Evolutionary conservation across 2,329 filamentous ascomycete genomes (phyloP), one percentile per base, ranked within the genome.

Genomic region (Aureobasidium uvarum): DNA sequence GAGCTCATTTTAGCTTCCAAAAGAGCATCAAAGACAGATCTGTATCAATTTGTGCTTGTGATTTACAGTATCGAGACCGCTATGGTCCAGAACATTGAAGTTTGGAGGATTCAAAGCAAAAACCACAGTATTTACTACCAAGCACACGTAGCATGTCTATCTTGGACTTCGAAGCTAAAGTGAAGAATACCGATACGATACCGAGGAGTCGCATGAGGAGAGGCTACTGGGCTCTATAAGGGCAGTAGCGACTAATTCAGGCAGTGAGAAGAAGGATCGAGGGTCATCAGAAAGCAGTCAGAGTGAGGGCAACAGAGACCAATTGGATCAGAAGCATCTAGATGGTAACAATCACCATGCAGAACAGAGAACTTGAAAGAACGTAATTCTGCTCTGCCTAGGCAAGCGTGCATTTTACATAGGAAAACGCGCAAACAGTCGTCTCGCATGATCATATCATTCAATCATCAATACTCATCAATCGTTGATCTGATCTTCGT

Each of bases 391-490:
- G 23, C 14, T 51, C 25, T 51, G n/a, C 48, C 16, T 33, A 31
- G 25, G 25, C 28, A 23, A 23, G 20, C 6, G 31, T 16, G 31
- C 48, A 5, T n/a, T 51, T 16, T 51, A 28, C 48, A n/a, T 11
- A 51, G 25, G 7, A 7, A 23, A 13, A 51, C 13, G 14, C 25
- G 16, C 23, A 28, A 31, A 51, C 14, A 31, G 16, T n/a, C 18
- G n/a, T 43, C 18, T 33, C 16, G 31, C 48, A 10, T 31, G 3
- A 51, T 18, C 31, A 33, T 16, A 33, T 28, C 46, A 25, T 62
- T 50, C 43, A 62, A 43, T 41, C 60, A 63, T 51, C 46, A 54
- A 63, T 45, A 43, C 20, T 50, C 60, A 16, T 41, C 60, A 51
- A 54, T 43, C 60, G 33, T 63, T 18, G 38, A 48, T 60, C 56